Conservation (phyloP, 192 early-diverging fungal genomes). For the Rhizophagus sp. region DNA sequence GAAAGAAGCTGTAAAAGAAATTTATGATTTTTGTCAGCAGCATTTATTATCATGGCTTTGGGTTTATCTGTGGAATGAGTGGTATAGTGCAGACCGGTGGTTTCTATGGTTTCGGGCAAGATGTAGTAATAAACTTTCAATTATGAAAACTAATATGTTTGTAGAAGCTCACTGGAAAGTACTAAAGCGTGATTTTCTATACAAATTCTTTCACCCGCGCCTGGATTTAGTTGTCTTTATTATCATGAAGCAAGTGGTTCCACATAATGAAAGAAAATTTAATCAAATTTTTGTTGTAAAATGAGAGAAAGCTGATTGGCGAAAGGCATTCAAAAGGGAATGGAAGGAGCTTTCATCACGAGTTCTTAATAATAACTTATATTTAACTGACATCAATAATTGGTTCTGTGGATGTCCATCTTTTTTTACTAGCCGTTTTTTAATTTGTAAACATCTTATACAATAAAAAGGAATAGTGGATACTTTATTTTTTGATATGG, state of each 20-base stretch:
- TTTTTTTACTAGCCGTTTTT: neutral
- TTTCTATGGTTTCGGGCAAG: no score
- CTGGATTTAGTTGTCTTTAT: neutral
- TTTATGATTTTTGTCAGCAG: no score
- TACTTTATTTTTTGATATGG: neutral
- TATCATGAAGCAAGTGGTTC: neutral
- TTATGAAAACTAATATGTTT: neutral
- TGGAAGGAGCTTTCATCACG: neutral
- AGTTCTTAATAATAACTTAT: neutral
- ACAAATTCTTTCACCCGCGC: neutral
- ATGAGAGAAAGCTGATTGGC: no score
- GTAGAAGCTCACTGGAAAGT: neutral
- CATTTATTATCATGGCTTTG: no score
- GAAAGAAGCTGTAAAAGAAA: no score
- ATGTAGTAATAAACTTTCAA: no score
- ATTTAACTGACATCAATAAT: neutral
- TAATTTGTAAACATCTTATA: neutral
- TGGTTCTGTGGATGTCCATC: neutral
- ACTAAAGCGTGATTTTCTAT: neutral
- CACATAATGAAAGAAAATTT: neutral
- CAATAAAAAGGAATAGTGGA: neutral
- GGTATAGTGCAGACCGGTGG: no score
- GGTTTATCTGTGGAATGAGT: no score
- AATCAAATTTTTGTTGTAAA: neutral
- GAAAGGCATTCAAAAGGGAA: no score